phyloP scores from a whole-genome alignment of 441 rosid species.

The Aquilaria agallochum region DNA sequence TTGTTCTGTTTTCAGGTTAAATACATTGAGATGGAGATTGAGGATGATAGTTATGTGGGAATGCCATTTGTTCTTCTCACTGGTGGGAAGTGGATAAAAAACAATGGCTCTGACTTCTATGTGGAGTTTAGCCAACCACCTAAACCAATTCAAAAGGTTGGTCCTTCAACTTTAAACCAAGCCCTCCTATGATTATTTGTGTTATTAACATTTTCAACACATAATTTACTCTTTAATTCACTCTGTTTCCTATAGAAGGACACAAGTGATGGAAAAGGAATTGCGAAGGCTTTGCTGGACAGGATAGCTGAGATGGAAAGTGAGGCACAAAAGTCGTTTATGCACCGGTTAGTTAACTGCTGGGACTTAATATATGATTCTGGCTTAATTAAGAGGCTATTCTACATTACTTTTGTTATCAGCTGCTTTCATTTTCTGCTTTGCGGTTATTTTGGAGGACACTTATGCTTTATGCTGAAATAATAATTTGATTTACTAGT shows the following conservation, averaged over 20 bases:
- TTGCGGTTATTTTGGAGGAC: too few species aligned
- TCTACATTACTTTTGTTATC: too few species aligned
- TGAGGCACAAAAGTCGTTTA: slow-evolving; percentile 92
- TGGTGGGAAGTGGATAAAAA: slow-evolving; percentile 83
- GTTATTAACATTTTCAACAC: too few species aligned
- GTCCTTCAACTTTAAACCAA: slow-evolving; percentile 1
- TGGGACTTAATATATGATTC: not conserved
- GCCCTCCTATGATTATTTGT: too few species aligned
- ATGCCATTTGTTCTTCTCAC: slow-evolving; percentile 87
- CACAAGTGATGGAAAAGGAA: slow-evolving; percentile 69
- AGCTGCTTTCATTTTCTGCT: too few species aligned
- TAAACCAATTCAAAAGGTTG: slow-evolving; percentile 69
- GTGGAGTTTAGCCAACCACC: slow-evolving; percentile 47
- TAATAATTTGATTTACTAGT: too few species aligned
- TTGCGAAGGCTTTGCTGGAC: slow-evolving; percentile 62
- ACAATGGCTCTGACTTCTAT: slow-evolving; percentile 81
- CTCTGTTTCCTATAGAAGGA: slow-evolving; percentile 33
- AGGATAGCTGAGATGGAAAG: slow-evolving; percentile 70
- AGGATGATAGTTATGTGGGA: slow-evolving; percentile 66
- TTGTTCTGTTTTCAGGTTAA: slow-evolving; percentile 58
- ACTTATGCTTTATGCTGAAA: too few species aligned
- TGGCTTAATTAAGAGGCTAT: too few species aligned
- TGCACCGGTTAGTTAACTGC: slow-evolving; percentile 72
- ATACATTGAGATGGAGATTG: slow-evolving; percentile 67
- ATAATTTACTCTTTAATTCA: too few species aligned